These are phyloP conservation scores for Dipteronia sinensis DNA, from an alignment of 345 rosid species.

Conservation along the genomic window DNA sequence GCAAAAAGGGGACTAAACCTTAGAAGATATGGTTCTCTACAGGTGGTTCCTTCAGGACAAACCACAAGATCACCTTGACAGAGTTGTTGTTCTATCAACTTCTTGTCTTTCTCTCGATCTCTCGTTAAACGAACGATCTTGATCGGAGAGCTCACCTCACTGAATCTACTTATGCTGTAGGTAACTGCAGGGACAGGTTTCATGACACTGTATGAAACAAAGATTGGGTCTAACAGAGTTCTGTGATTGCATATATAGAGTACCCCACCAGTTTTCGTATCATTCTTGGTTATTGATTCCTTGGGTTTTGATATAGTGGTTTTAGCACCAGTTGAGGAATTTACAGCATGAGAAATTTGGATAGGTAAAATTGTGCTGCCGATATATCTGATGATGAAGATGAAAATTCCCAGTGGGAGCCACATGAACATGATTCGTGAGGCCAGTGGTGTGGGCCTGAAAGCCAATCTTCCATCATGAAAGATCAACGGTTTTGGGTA, in stretches of 20 bases:
- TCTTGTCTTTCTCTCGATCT: conserved; percentile 41
- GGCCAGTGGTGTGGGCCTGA: conserved; percentile 40
- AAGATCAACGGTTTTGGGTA: conserved; percentile 44
- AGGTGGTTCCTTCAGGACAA: conserved; percentile 71
- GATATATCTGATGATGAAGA: conserved; percentile 30
- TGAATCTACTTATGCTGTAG: conserved; percentile 49
- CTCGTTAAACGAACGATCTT: conserved; percentile 42
- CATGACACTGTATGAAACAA: conserved; percentile 23
- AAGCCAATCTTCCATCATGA: conserved; percentile 51
- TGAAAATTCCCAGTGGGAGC: conserved; percentile 34
- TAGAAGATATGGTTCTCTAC: conserved; percentile 62
- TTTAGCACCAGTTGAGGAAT: conserved; percentile 21
- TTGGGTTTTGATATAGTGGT: conserved; percentile 16
- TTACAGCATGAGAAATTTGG: conserved; percentile 5
- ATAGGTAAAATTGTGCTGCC: conserved; percentile 24
- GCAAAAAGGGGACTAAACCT: conserved; percentile 66
- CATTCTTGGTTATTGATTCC: neutral
- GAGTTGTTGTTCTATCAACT: conserved; percentile 35
- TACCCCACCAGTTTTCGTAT: neutral
- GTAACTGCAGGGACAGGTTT: conserved; percentile 53
- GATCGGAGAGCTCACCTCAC: conserved; percentile 50
- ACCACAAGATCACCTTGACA: conserved; percentile 46
- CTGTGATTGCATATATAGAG: conserved; percentile 63
- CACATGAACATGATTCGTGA: conserved; percentile 38
- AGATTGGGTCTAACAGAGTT: conserved; percentile 58